Base-by-base conservation (phyloP, 306 rosid genomes). In the Pyrus bretschneideri region DNA sequence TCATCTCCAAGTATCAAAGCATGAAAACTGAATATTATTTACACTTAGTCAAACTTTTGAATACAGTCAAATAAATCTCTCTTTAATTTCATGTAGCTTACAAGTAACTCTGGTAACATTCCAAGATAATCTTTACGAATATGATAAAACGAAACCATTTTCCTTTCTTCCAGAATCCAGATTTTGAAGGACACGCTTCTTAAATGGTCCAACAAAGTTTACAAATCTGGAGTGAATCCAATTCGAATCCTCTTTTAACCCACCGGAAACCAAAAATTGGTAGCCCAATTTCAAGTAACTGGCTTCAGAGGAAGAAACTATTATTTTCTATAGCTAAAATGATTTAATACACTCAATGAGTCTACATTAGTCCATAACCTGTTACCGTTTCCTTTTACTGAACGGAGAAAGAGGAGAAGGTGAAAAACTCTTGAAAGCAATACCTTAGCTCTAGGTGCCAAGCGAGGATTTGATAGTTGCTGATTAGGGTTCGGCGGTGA, bases 401-500 rank as follows among this genome's bases (percentile, higher is more conserved):
- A 33, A 58, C 8, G 42, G 68, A 55, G 66, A 69, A 23, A 69
- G 54, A 64, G 70, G 27, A 46, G 9, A 77, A 23, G 62, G 29
- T 65, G 23, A 14, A 64, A 67, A 55, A 5, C 45, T 40, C 52
- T 77, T 38, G 30, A 30, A 71, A 71, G 46, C 71, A 70, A 78
- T 62, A 89, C 93, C 96, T 90, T 91, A 76, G 90, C 67, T 83
- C 79, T 85, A 60, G 93, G 93, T 42, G 87, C 82, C 80, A 90
- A 73, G 71, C 81, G 91, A 82, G 93, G 93, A 86, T 93, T 85
- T 81, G 91, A 88, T 45, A 84, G 92, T 80, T 79, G 88, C 78
- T 91, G 93, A 88, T 83, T 83, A 72, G 93, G 98, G 80, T 91
- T 83, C 30, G 89, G 93, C 72, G 91, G 88, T 52, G 61, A 80